These are phyloP conservation scores for Atalantia buxifolia DNA, from an alignment of 345 rosid genomes.

Conservation along the genomic window DNA sequence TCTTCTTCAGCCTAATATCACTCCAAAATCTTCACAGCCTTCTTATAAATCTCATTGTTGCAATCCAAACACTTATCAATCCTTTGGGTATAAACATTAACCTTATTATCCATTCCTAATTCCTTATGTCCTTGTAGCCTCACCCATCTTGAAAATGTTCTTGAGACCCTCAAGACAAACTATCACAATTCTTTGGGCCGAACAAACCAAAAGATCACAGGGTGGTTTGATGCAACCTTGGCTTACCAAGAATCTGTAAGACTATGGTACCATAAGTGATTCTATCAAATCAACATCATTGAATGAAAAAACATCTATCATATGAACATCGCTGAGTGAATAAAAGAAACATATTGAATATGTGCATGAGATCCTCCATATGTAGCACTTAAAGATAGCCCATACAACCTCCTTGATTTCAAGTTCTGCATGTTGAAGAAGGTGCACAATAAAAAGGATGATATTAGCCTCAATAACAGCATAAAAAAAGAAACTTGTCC, in stretches of 20 bases:
- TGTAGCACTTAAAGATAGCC: constrained; percentile 66
- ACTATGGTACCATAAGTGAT: background rate
- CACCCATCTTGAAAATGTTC: constrained; percentile 77
- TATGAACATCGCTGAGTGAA: too few species aligned
- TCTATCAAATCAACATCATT: too few species aligned
- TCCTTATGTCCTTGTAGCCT: constrained; percentile 67
- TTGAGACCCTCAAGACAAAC: constrained; percentile 86
- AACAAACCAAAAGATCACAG: constrained; percentile 70
- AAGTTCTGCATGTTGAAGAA: constrained; percentile 76
- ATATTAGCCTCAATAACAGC: constrained; percentile 70
- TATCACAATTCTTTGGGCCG: constrained; percentile 73
- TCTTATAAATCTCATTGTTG: constrained; percentile 44
- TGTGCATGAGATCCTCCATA: constrained; percentile 17
- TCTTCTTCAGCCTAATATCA: constrained; percentile 77
- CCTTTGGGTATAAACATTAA: constrained; percentile 38
- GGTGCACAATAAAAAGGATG: constrained; percentile 56
- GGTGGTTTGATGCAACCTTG: constrained; percentile 81
- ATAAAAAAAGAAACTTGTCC: too few species aligned
- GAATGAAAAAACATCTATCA: too few species aligned
- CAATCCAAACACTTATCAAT: constrained; percentile 66
- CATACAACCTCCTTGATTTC: constrained; percentile 75
- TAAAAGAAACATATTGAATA: too few species aligned
- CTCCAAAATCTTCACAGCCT: constrained; percentile 47
- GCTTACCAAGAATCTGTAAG: constrained; percentile 55
- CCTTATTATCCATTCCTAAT: constrained; percentile 38